Evolutionary conservation across 805 yeast species (phyloP), one percentile per base, ranked within the genome.

Genomic region (Starmerella scarabaei): DNA sequence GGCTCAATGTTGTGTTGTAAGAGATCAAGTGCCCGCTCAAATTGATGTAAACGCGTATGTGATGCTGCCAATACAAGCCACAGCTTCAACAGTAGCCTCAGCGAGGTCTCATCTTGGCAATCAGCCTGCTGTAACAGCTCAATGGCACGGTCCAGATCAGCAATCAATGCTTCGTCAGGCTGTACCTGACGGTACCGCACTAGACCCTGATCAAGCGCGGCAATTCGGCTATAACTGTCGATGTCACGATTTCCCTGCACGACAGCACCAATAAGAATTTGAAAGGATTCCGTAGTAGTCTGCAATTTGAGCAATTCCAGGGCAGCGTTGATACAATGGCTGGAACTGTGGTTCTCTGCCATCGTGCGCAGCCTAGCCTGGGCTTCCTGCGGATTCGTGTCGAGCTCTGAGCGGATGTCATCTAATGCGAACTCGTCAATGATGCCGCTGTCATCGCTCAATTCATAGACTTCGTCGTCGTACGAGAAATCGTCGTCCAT

Each of bases 361-460:
- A 44, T 29, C 8, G 27, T 33, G 4, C 19, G 14, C 21, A 44
- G 37, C 16, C 38, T 26, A 4, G 9, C 16, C 9, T 12, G 6
- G 7, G 47, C 43, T 4, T 5, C n/a, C 2, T 32, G 19, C 4
- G 31, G 17, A 20, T 37, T 23, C 3, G 15, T 15, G 2, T 12
- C 7, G 15, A 33, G n/a, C 8, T 9, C 38, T 5, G 23, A 8
- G 18, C 20, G 23, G 7, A 44, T 26, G n/a, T 44, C 41, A 28
- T 44, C 48, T 3, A 44, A 31, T 32, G 33, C 48, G 18, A 44
- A 33, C 33, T 41, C 48, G 9, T 29, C 33, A 9, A 29, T 14
- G 12, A 38, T 27, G 2, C 62, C 61, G 18, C 52, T 62, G 12
- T 57, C 64, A 24, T 51, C 61, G n/a, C 63, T 65, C 35, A 58